Base-by-base conservation (phyloP, 2,329 filamentous ascomycete genomes). In the Calonectria pseudoreteaudii region DNA sequence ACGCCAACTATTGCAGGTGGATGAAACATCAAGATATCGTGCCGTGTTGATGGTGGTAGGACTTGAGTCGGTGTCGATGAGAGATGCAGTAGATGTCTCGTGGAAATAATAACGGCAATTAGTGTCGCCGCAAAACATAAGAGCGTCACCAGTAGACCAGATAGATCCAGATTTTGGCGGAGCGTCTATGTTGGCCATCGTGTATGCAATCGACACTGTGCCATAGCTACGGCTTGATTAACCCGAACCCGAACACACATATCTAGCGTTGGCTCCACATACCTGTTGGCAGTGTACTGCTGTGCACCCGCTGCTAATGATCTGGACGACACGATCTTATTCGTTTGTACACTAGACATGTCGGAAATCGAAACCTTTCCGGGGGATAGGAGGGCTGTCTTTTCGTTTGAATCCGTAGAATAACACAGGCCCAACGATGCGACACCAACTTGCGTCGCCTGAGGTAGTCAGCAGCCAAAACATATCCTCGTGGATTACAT, bases 371-470 rank as follows among this genome's bases (percentile, higher is more conserved):
- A 79, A 0, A 87, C 83, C 11, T 80, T 79, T 0, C 86, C 86
- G 0, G 80, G 77, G 1, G 62, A 76, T 1, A 84, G 79, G 7
- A 86, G 73, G 4, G 85, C 81, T 1, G 77, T 64, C 0, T 77
- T 80, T 26, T 83, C 80, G n/a, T 85, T 83, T 2, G 82, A 75
- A 20, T 87, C 86, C 53, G 86, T 84, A 1, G 85, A 82, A 71
- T 87, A 88, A 1, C 84, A 85, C 2, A 88, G 79, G 26, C 84
- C 85, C 0, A 88, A 77, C 38, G 84, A 83, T 0, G 87, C 86
- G 10, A 88, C 80, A 3, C 83, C 86, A 44, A 86, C 79, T 81
- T 88, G 86, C 4, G 86, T 83, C 23, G 80, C 81, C 86, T 86
- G 36, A 1, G 26, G 13, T 8, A 1, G 20, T 72, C 3, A 36